phyloP scores from a whole-genome alignment of 2,329 filamentous ascomycete genomes.

The Gaeumannomyces sp. region DNA sequence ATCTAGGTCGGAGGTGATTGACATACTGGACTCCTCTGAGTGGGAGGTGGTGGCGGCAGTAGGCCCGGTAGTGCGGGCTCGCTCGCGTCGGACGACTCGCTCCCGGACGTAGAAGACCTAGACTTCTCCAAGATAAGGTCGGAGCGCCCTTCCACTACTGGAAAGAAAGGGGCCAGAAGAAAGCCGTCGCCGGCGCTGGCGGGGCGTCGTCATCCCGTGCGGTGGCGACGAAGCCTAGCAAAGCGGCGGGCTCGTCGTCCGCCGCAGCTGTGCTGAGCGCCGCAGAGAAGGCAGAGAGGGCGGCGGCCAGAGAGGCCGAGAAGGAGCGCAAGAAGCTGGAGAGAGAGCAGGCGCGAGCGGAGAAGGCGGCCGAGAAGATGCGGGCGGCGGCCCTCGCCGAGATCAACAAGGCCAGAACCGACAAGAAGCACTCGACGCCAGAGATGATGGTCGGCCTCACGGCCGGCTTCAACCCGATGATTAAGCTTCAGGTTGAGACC shows the following conservation, averaged over 20 bases:
- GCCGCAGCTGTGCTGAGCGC: neutral
- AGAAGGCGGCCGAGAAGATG: conserved; percentile 57
- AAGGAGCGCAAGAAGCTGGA: conserved; percentile 50
- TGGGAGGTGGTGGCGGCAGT: no score
- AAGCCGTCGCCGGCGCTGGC: neutral
- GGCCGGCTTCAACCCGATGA: conserved; percentile 41
- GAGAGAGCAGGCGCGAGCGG: conserved; percentile 53
- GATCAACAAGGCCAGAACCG: conserved; percentile 65
- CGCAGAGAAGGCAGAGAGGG: conserved; percentile 38
- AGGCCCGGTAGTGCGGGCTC: conserved; percentile 10
- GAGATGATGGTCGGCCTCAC: conserved; percentile 77
- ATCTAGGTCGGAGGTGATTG: conserved; percentile 25
- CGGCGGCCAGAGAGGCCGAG: conserved; percentile 44
- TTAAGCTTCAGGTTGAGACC: conserved; percentile 39
- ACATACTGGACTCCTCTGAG: conserved; percentile 26
- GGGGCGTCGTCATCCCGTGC: neutral
- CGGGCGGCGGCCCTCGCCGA: conserved; percentile 60
- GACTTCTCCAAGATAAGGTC: conserved; percentile 25
- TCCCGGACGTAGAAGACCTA: conserved; percentile 41
- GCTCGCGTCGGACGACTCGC: conserved; percentile 35
- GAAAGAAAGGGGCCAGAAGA: neutral
- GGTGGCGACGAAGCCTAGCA: neutral
- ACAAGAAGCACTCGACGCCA: conserved; percentile 65
- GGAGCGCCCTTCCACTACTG: neutral
- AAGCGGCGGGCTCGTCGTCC: neutral